Evolutionary conservation across 108 stramenopile species (phyloP), one percentile per base, ranked within the genome.

Genomic region (Cylindrotheca closterium): DNA sequence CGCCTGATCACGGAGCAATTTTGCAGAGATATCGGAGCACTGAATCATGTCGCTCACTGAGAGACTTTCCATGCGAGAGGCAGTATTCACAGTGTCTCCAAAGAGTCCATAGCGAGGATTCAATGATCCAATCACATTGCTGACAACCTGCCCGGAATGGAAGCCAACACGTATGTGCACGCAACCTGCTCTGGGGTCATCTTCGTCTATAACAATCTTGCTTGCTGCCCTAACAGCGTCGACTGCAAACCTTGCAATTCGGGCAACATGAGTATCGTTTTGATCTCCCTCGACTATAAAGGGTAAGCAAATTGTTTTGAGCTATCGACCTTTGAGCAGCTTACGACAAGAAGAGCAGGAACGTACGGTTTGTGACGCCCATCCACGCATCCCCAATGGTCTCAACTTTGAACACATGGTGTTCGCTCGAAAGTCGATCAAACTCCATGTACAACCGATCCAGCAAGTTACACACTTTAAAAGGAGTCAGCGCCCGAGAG

Each of bases 341-440:
- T n/a, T n/a, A n/a, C n/a, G n/a, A n/a, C n/a, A n/a, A n/a, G n/a
- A n/a, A n/a, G n/a, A 10, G 37, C 10, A 7, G 37, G 15, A 10
- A 42, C 37, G 7, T 42, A 42, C 37, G 19, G 29, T 65, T 71
- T 47, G 31, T 49, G 22, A 73, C 23, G 74, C 4, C 47, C 79
- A 49, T 74, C 50, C 24, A 61, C 78, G 12, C 71, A 73, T 85
- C 80, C 10, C 84, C 84, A 48, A 82, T 80, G 0, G 80, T 81
- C 42, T 85, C 84, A 18, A 85, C 75, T 48, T 82, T 86, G 67
- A 80, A 86, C 3, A 86, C 65, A 42, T 70, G 57, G 55, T 86
- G 77, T 34, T 75, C 68, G 23, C 42, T 49, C 5, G 73, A 64
- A 7, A 85, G 53, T 2, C 0, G 21, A 37, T 82, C 80, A 30